These are phyloP conservation scores for Fimicolochytrium jonesii DNA, from an alignment of 192 early-diverging fungal species.

Conservation along the genomic window DNA sequence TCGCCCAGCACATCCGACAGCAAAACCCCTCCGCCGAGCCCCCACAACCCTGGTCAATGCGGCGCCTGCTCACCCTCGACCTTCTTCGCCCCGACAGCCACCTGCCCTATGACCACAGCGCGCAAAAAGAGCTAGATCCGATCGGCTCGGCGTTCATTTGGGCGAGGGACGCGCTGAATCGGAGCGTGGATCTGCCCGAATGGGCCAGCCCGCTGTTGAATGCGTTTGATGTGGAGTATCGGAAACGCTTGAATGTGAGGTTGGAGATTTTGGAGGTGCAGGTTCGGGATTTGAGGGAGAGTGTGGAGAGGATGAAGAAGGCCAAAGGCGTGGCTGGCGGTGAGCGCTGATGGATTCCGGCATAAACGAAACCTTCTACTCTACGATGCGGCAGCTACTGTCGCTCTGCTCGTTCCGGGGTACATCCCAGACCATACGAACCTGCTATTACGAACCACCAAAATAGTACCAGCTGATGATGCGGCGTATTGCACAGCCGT, in stretches of 20 bases:
- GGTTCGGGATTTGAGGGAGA: conserved; percentile 27
- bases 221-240: conserved; percentile 47
- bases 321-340: no score
- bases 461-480: no score
- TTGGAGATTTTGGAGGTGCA: conserved; percentile 37
- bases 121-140: conserved; percentile 1
- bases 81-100: background rate
- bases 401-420: no score
- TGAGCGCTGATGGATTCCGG: no score
- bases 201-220: conserved; percentile 42
- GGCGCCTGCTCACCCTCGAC: background rate
- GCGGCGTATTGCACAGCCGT: no score
- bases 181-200: conserved; percentile 24
- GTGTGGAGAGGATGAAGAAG: conserved; percentile 18
- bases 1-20: background rate
- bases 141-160: conserved; percentile 9
- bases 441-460: no score
- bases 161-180: conserved; percentile 16
- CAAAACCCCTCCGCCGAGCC: background rate
- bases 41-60: background rate
- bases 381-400: no score
- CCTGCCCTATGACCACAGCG: background rate
- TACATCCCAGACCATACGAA: no score
- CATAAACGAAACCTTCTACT: no score
- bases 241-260: conserved; percentile 37